These are phyloP conservation scores for Starmerella kuoi DNA, from an alignment of 805 yeast species.

Conservation along the genomic window DNA sequence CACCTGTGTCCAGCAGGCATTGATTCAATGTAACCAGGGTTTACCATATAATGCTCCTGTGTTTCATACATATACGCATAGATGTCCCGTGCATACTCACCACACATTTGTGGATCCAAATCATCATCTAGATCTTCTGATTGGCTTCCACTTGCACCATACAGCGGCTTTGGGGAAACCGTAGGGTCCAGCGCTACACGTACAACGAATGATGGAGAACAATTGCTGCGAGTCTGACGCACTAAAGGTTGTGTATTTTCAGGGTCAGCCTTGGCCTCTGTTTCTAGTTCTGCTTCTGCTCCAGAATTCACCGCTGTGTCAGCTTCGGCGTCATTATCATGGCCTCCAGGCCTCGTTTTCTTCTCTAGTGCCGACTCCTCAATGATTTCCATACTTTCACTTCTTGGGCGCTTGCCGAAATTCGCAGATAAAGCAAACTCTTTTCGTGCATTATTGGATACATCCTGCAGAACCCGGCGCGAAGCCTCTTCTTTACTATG, in stretches of 20 bases:
- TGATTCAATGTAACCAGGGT: conserved; percentile 42
- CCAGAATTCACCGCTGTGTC: too few relatives aligned
- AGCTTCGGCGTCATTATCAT: too few relatives aligned
- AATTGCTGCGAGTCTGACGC: neutral
- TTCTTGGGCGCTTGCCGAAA: conserved; percentile 7
- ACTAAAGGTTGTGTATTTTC: neutral
- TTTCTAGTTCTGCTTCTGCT: neutral
- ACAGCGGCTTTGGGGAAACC: conserved; percentile 1
- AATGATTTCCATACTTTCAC: conserved; percentile 9
- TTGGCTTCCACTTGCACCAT: neutral
- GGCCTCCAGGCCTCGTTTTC: conserved; percentile 5
- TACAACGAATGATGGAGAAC: conserved; percentile 1
- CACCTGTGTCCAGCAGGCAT: conserved; percentile 57
- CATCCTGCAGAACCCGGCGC: conserved; percentile 6
- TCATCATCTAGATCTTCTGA: conserved; percentile 25
- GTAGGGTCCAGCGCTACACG: neutral
- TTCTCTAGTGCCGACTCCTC: conserved; percentile 2
- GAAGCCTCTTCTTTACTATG: neutral
- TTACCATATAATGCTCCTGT: conserved; percentile 61
- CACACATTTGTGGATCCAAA: conserved; percentile 59
- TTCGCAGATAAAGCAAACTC: conserved; percentile 2
- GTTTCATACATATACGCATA: conserved; percentile 64
- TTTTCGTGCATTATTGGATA: conserved; percentile 4
- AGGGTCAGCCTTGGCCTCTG: neutral
- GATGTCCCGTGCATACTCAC: conserved; percentile 82